Evolutionary conservation across 345 rosid species (phyloP), one percentile per base, ranked within the genome.

Genomic region (Clausena lansium): DNA sequence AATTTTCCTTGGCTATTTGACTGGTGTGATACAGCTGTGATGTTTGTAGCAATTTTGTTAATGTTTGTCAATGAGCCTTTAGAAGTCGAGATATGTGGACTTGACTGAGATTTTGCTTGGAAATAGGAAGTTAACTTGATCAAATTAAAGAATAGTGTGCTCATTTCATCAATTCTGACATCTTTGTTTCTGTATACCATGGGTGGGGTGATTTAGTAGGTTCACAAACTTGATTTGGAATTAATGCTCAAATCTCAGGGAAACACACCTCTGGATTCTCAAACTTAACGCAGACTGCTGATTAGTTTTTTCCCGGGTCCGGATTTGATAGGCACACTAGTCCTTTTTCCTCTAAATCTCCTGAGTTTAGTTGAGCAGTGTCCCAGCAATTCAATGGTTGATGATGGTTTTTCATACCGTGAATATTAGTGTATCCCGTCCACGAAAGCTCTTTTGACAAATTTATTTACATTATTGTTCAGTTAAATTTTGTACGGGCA

Each of bases 71-170:
- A 38, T 7, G 67, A 52, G 65, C 38, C 54, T 76, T 68, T 50
- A 69, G n/a, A 60, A 77, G 24, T 39, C 30, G 62, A 39, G 45
- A 41, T 69, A 52, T 63, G 65, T 74, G 81, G 54, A 78, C 69
- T 35, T 22, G 47, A 0, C 17, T 22, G 15, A 9, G 54, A 7
- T 6, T 13, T 76, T 76, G 9, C 36, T 66, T 8, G 33, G 78
- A 17, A 22, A 54, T 47, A 59, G 57, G 58, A 70, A 71, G 74
- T 65, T 65, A 19, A 59, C 69, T 74, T 35, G 54, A 47, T 65
- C 39, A 72, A 41, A 47, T 71, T 32, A 73, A 36, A 67, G 67
- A 41, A 35, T 10, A 45, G 38, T 6, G 35, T 33, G 17, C 68
- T 68, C 27, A 70, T 55, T 76, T 69, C 69, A 41, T 71, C 63